phyloP scores from a whole-genome alignment of 139 green algal genomes.

The Chlamydomonas urium region DNA sequence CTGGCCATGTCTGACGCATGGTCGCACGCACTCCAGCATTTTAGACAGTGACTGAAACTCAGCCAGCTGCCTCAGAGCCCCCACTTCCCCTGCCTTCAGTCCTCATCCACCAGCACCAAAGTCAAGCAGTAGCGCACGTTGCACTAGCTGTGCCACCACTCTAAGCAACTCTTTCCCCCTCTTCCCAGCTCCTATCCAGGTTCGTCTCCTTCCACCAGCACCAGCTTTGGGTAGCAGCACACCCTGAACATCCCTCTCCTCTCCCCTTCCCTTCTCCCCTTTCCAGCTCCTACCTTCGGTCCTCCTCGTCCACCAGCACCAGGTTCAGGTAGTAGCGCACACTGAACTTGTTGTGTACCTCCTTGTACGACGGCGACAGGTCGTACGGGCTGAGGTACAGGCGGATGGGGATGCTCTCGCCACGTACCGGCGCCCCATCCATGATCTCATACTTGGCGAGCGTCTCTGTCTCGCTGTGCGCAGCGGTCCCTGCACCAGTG shows the following conservation, averaged over 20 bases:
- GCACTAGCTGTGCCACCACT: too few species aligned
- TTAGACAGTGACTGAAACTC: too few species aligned
- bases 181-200: background rate
- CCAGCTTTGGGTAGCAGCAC: background rate
- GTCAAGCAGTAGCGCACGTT: too few species aligned
- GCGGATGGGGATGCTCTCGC: slow-evolving; percentile 88
- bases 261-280: background rate
- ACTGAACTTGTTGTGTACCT: slow-evolving; percentile 94
- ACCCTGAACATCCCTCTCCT: background rate
- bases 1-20: too few species aligned
- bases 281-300: slow-evolving; percentile 50
- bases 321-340: slow-evolving; percentile 99
- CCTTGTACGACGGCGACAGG: slow-evolving; percentile 89
- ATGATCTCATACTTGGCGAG: slow-evolving; percentile 99
- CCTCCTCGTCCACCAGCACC: slow-evolving; percentile 98
- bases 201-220: background rate
- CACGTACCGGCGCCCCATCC: slow-evolving; percentile 93
- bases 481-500: slow-evolving; percentile 65
- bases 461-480: slow-evolving; percentile 89
- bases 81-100: too few species aligned
- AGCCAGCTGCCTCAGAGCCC: too few species aligned
- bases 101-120: too few species aligned
- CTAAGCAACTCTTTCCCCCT: background rate
- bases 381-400: slow-evolving; percentile 94
- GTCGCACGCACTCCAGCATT: too few species aligned